Evolutionary conservation across 108 stramenopile genomes (phyloP).

Genomic region (Mediolabrus comicus): DNA sequence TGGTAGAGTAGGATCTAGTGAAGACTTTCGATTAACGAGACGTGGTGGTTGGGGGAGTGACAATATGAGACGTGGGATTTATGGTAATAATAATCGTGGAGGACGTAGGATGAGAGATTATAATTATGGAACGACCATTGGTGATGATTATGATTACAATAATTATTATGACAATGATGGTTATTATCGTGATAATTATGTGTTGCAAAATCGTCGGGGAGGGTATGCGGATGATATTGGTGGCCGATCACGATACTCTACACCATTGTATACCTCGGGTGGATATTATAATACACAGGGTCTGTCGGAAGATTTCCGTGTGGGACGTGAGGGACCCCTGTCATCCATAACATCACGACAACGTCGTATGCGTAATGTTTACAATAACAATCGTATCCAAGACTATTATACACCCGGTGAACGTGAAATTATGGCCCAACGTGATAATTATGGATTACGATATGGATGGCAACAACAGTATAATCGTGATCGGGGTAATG

Average conservation of each 20-base stretch:
- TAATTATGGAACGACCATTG: background rate
- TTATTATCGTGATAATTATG: background rate
- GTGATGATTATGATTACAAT: background rate
- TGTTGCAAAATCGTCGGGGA: background rate
- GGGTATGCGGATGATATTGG: background rate
- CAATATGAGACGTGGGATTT: too few species aligned
- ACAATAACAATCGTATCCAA: background rate
- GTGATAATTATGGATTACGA: background rate
- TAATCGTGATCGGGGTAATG: background rate
- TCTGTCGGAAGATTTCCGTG: background rate
- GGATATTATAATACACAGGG: background rate
- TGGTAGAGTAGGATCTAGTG: background rate
- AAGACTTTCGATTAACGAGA: background rate
- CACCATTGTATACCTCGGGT: background rate
- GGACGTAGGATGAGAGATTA: background rate
- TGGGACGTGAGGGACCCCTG: background rate
- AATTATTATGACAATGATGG: background rate
- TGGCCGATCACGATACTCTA: background rate
- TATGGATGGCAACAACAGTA: conserved; percentile 10
- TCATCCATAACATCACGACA: background rate
- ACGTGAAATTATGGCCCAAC: background rate
- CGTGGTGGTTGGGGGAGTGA: too few species aligned
- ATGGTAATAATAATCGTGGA: background rate
- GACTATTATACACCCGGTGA: conserved; percentile 7
- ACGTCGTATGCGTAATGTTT: background rate